These are phyloP conservation scores for Saccharomyces mikatae DNA, from an alignment of 805 yeast genomes.

Conservation along the genomic window DNA sequence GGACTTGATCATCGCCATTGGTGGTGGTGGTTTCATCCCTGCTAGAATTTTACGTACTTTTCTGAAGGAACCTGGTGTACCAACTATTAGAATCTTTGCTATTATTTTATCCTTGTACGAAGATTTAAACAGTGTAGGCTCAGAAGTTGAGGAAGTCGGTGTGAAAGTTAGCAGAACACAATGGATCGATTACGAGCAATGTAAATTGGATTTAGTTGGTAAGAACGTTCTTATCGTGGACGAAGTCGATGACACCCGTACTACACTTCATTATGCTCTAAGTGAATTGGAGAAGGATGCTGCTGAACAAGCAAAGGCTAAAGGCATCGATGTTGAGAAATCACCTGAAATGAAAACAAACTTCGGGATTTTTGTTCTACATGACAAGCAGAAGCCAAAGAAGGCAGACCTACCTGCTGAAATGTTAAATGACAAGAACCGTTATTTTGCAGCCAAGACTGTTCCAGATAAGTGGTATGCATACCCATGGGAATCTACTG, in stretches of 20 bases:
- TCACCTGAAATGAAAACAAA: conserved; percentile 45
- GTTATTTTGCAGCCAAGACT: conserved; percentile 63
- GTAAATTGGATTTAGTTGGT: conserved; percentile 51
- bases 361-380: conserved; percentile 70
- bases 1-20: conserved; percentile 88
- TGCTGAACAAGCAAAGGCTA: conserved; percentile 46
- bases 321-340: conserved; percentile 37
- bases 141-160: conserved; percentile 51
- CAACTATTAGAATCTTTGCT: conserved; percentile 90
- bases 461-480: conserved; percentile 82
- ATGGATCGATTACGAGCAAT: conserved; percentile 71
- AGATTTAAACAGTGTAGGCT: conserved; percentile 56
- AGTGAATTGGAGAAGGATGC: conserved; percentile 69
- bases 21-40: conserved; percentile 97
- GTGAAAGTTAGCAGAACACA: conserved; percentile 67
- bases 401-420: conserved; percentile 63
- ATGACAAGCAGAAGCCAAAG: conserved; percentile 66
- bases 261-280: conserved; percentile 73
- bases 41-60: conserved; percentile 93
- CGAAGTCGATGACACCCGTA: conserved; percentile 82
- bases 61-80: conserved; percentile 76
- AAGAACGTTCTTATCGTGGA: conserved; percentile 69
- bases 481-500: conserved; percentile 78
- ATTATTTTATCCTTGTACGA: conserved; percentile 88
- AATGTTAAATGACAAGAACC: conserved; percentile 46